Conservation (phyloP, 1,284 basidiomycete species). For the Acaromyces ingoldii region DNA sequence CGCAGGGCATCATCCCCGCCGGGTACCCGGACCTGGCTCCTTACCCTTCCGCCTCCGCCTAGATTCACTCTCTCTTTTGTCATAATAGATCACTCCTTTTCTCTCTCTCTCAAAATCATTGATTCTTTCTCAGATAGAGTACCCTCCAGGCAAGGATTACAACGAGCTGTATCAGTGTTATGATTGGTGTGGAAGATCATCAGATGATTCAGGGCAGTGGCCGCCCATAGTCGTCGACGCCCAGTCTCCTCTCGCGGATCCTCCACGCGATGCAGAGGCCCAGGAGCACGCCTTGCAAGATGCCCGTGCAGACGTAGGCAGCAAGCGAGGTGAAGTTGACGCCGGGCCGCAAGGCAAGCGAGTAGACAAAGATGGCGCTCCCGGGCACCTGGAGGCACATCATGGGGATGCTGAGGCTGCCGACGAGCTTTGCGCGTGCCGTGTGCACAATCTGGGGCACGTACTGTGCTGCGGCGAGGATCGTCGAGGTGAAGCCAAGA, state of each 20-base stretch:
- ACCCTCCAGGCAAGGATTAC: too few relatives aligned
- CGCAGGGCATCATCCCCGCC: conserved; percentile 9
- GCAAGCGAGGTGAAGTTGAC: conserved; percentile 36
- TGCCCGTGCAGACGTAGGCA: conserved; percentile 73
- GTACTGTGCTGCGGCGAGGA: conserved; percentile 77
- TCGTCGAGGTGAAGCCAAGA: conserved; percentile 74
- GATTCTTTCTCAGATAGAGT: too few relatives aligned
- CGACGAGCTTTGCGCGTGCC: conserved; percentile 72
- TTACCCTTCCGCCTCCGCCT: too few relatives aligned
- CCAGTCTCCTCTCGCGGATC: conserved; percentile 61
- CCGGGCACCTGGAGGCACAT: conserved; percentile 94
- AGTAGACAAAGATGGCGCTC: conserved; percentile 77
- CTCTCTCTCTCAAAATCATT: neutral
- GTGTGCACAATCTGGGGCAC: conserved; percentile 80
- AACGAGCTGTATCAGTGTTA: too few relatives aligned
- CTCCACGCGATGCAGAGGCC: conserved; percentile 53
- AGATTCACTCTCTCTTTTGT: too few relatives aligned
- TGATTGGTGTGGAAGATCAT: too few relatives aligned
- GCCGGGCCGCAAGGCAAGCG: conserved; percentile 52
- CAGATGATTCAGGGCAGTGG: too few relatives aligned
- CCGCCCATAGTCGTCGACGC: conserved; percentile 88
- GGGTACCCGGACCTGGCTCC: conserved; percentile 13
- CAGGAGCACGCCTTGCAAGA: conserved; percentile 77
- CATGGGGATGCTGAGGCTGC: conserved; percentile 84
- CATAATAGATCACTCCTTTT: neutral